Evolutionary conservation across 2,329 filamentous ascomycete species (phyloP), one percentile per base, ranked within the genome.

Genomic region (Gnomoniopsis smithogilvyi): DNA sequence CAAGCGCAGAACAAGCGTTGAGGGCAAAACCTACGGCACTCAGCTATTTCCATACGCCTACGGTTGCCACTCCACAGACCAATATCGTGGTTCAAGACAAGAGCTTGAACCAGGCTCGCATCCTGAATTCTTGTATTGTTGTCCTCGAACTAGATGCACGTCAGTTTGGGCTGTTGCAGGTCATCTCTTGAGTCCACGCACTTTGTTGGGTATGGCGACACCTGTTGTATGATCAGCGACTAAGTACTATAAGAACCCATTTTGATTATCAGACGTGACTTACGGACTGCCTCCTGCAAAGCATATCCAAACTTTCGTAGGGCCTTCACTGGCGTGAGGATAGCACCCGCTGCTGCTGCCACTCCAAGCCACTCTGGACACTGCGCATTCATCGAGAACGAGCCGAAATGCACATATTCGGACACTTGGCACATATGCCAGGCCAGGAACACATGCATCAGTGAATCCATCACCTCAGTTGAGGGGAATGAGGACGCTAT

Each of bases 401-500:
- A 84, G 1, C 83, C 79, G 49, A 84, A 78, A 69, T 89, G 86
- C 58, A 90, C 80, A 76, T 80, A 88, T 49, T 78, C 76, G 50
- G 82, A 83, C 0, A 85, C 76, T 60, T 85, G 78, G 50, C 84
- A 79, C 26, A 77, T 73, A 47, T 86, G 82, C 1, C 78, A 77
- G 1, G 82, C 80, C 21, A 88, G 72, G 61, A 83, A 88, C 61
- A 83, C 80, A 60, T 88, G 82, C 14, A 87, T 76, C 57, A 88
- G 74, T 11, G 80, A 83, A 64, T 88, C 85, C 61, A 89, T 74
- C 2, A 85, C 69, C 22, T 84, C 80, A 19, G 83, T 77, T 1
- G 83, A 84, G 0, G 85, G 85, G 63, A 89, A 89, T 0, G 85
- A 86, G 1, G 78, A 81, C 19, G 80, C 83, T 21, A 84, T 81